Evolutionary conservation across 2,329 filamentous ascomycete genomes (phyloP), one percentile per base, ranked within the genome.

Genomic region (Penicillium sp.): DNA sequence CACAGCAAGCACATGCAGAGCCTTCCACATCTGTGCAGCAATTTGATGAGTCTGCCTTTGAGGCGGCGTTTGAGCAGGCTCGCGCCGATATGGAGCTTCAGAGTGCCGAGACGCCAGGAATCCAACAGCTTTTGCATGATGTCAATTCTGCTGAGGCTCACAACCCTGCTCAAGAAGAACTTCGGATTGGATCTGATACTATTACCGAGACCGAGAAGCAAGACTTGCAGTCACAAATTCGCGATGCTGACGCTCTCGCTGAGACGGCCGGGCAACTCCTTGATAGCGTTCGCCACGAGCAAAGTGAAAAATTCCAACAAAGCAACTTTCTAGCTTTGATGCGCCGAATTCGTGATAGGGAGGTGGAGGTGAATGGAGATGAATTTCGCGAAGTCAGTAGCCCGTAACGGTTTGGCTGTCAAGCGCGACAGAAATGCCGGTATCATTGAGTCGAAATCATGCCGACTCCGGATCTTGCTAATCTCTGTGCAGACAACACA

Each of bases 251-350:
- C 57, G 88, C 88, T 42, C 80, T 94, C 26, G 85, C 88, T 18
- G 78, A 79, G 38, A 91, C 88, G 1, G 90, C 90, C 5, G 85
- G 83, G 15, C 79, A 86, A 53, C 77, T 95, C 4, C 76, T 94
- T 5, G 79, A 86, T 49, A 85, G 83, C 34, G 82, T 95, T 12
- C 79, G 82, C 18, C 77, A 85, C 61, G 86, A 93, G 60, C 80
- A 83, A 52, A 86, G 81, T 50, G 75, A 84, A 43, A 93, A 93
- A 66, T 94, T 94, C 70, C 83, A 85, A 62, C 84, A 91, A 65
- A 92, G 88, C 60, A 83, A 83, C 53, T 95, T 95, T 65, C 73
- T 93, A 0, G 79, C 81, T 4, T 75, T 95, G 42, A 94, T 95
- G 89, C 83, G 87, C 26, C 81, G 83, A 53, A 82, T 94, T 49